These are phyloP conservation scores for Phytophthora ramorum DNA, from an alignment of 352 stramenopile genomes.

Conservation along the genomic window DNA sequence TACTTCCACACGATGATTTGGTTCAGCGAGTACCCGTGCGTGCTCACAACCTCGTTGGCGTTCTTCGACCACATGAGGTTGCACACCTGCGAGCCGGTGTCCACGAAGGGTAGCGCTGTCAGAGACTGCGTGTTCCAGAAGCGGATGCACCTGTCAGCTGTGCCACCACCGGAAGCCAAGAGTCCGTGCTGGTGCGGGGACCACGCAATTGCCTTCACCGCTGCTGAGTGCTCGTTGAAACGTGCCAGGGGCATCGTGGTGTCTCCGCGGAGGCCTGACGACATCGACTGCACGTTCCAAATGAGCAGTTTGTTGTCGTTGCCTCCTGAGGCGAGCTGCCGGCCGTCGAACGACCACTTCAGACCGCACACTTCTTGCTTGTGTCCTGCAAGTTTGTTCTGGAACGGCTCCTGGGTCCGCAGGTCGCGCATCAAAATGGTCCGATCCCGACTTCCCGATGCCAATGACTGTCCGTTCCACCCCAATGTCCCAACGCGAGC, in stretches of 20 bases:
- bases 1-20: constrained; percentile 98
- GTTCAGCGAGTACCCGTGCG: constrained; percentile 99
- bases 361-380: constrained; percentile 95
- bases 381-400: constrained; percentile 69
- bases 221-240: constrained; percentile 96
- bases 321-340: constrained; percentile 92
- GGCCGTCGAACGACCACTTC: constrained; percentile 96
- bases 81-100: constrained; percentile 97
- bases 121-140: constrained; percentile 98
- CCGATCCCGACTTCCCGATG: constrained; percentile 95
- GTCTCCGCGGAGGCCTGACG: constrained; percentile 33
- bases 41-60: constrained; percentile 98
- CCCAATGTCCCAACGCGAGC: constrained; percentile 93
- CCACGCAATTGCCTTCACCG: constrained; percentile 98
- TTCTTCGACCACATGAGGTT: constrained; percentile 98
- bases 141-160: constrained; percentile 96
- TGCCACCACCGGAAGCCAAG: constrained; percentile 95
- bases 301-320: constrained; percentile 99
- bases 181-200: constrained; percentile 96
- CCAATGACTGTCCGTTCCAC: constrained; percentile 91
- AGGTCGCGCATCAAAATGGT: constrained; percentile 95
- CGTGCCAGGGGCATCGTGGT: constrained; percentile 78
- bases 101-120: constrained; percentile 90
- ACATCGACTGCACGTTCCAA: constrained; percentile 88
- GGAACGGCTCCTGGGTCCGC: constrained; percentile 64